Base-by-base conservation (phyloP, 2,329 filamentous ascomycete species). In the Emmonsiellopsis sp. region DNA sequence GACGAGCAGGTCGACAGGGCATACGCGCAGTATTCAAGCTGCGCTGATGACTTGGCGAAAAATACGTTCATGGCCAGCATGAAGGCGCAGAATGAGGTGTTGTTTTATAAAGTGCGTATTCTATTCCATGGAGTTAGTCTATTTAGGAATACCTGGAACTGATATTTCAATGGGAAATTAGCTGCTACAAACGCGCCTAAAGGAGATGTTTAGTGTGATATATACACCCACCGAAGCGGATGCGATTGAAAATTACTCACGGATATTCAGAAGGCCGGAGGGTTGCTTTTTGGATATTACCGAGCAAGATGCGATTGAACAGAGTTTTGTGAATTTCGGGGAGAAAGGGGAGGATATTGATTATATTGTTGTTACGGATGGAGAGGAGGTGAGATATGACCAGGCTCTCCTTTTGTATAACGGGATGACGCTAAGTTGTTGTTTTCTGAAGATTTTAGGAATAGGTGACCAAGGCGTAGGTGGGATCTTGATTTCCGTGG, bases 151-250 rank as follows among this genome's bases (percentile, higher is more conserved):
- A 34, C 3, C 6, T 13, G 38, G 38, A 13, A 41, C 26, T 30
- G 42, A 16, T 16, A 9, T 16, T 44, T 16, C 20, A 26, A 26
- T 44, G 15, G 9, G 45, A 38, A 44, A 34, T 8, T 55, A 89
- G 80, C 77, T 94, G 8, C 76, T 93, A 7, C 79, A 87, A 65
- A 82, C 87, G 4, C 85, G 95, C 62, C 71, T 95, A 16, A 84
- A 87, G 58, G 89, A 95, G 65, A 93, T 95, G 87, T 91, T 94
- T 64, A 83, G 85, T 41, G 75, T 95, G n/a, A 87, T 95, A 31
- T 95, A 95, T 65, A 95, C 90, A 0, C 90, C 90, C 0, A 95
- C 90, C 0, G 89, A 95, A 70, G 89, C 87, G 7, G 88, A 94
- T 41, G 90, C 90, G 0, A 95, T 95, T 50, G 82, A 88, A 59